A percentile compares a stretch with the other conserved stretches of the same genome.
Conservation (phyloP, 768 basidiomycete species). For the Rhodotorula toruloides region DNA sequence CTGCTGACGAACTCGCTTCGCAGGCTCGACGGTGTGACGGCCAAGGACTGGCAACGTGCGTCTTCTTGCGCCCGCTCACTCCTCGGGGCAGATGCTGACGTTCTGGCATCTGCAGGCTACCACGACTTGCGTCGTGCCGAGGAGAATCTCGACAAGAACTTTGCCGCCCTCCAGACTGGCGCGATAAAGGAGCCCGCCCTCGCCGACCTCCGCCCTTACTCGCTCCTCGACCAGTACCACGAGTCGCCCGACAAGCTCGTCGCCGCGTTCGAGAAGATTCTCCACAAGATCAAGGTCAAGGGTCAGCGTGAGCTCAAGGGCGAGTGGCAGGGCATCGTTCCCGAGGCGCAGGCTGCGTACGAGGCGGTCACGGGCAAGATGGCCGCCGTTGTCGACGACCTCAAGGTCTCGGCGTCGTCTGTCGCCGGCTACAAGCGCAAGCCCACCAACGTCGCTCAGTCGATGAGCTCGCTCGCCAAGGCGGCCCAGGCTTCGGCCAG, state of each 20-base stretch:
- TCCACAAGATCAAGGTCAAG: constrained; percentile 36
- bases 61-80: background rate
- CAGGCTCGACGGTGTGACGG: constrained; percentile 40
- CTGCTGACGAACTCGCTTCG: no score
- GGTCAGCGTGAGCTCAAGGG: constrained; percentile 37
- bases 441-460: constrained; percentile 24
- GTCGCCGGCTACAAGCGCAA: constrained; percentile 19
- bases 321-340: constrained; percentile 31
- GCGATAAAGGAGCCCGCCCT: constrained; percentile 27
- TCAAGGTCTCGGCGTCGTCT: constrained; percentile 24
- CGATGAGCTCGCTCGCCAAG: constrained; percentile 18
- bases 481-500: constrained; percentile 21
- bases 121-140: constrained; percentile 32
- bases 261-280: constrained; percentile 18
- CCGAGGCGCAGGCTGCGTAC: constrained; percentile 30
- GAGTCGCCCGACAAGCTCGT: constrained; percentile 15
- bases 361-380: constrained; percentile 24
- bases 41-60: constrained; percentile 41
- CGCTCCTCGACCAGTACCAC: constrained; percentile 23
- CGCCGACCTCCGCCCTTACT: constrained; percentile 11
- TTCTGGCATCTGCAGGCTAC: constrained; percentile 8
- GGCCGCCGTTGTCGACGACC: constrained; percentile 3
- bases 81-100: background rate
- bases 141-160: constrained; percentile 17
- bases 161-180: constrained; percentile 15